These are phyloP conservation scores for Fusarium avenaceum DNA, from an alignment of 2,329 filamentous ascomycete genomes.

Conservation along the genomic window DNA sequence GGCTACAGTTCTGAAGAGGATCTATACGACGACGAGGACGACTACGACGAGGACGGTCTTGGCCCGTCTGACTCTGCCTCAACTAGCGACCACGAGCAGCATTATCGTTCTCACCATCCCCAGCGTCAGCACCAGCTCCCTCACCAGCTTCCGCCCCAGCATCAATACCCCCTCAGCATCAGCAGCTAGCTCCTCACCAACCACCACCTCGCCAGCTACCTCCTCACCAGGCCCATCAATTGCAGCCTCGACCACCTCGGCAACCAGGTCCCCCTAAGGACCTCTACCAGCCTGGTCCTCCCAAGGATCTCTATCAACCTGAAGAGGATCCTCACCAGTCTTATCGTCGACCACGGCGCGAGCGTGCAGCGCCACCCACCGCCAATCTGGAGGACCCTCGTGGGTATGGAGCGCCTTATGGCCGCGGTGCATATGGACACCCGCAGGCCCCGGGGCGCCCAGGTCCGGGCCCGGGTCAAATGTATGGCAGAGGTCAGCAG, in stretches of 20 bases:
- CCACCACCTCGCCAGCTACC: slow-evolving; percentile 52
- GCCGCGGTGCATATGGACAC: slow-evolving; percentile 52
- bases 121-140: slow-evolving; percentile 53
- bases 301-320: slow-evolving; percentile 50
- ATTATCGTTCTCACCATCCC: slow-evolving; percentile 51
- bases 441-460: slow-evolving; percentile 27
- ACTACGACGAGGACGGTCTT: slow-evolving; percentile 62
- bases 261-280: slow-evolving; percentile 55
- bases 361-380: slow-evolving; percentile 54
- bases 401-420: slow-evolving; percentile 66
- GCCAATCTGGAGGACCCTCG: slow-evolving; percentile 76
- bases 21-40: slow-evolving; percentile 51
- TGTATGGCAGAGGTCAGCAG: slow-evolving; percentile 53
- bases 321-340: slow-evolving; percentile 42
- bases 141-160: slow-evolving; percentile 51
- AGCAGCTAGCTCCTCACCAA: slow-evolving; percentile 51
- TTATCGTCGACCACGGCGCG: slow-evolving; percentile 43
- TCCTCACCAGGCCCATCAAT: slow-evolving; percentile 49
- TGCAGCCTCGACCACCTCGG: slow-evolving; percentile 56
- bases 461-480: slow-evolving; percentile 33
- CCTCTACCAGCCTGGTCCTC: slow-evolving; percentile 49
- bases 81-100: slow-evolving; percentile 37
- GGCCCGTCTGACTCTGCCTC: slow-evolving; percentile 73
- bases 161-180: slow-evolving; percentile 55
- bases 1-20: slow-evolving; percentile 56